Conservation (phyloP, 768 basidiomycete species). For the Sarcodon sp. region DNA sequence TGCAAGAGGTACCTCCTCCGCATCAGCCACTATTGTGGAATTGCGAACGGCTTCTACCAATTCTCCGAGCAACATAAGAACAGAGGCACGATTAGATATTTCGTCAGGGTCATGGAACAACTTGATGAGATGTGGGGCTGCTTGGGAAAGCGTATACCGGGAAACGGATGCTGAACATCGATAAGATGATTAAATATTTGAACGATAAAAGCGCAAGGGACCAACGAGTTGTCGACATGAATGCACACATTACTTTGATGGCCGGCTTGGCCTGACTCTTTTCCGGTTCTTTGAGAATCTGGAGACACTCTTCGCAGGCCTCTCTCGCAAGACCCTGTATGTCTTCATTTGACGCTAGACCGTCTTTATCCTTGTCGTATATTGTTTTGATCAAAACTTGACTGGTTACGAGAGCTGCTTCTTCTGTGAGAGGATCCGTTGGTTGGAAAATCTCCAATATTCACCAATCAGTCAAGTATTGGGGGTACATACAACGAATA, state of each 20-base stretch:
- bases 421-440: slow-evolving; percentile 63
- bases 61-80: slow-evolving; percentile 56
- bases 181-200: background rate
- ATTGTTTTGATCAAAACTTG: slow-evolving; percentile 67
- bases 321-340: slow-evolving; percentile 46
- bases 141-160: slow-evolving; percentile 51
- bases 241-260: slow-evolving; percentile 67
- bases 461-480: background rate
- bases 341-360: background rate
- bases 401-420: slow-evolving; percentile 56
- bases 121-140: slow-evolving; percentile 62
- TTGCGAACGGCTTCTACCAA: slow-evolving; percentile 42
- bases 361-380: slow-evolving; percentile 30
- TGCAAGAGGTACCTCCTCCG: slow-evolving; percentile 26
- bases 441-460: slow-evolving; percentile 78
- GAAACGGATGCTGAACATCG: slow-evolving; percentile 47
- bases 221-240: slow-evolving; percentile 72
- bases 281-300: slow-evolving; percentile 78
- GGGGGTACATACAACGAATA: background rate
- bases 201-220: slow-evolving; percentile 9
- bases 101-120: slow-evolving; percentile 69
- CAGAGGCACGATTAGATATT: slow-evolving; percentile 47
- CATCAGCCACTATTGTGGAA: slow-evolving; percentile 15
- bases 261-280: slow-evolving; percentile 87
- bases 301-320: slow-evolving; percentile 71